phyloP scores from a whole-genome alignment of 768 basidiomycete species.

The Amanita phalloides region DNA sequence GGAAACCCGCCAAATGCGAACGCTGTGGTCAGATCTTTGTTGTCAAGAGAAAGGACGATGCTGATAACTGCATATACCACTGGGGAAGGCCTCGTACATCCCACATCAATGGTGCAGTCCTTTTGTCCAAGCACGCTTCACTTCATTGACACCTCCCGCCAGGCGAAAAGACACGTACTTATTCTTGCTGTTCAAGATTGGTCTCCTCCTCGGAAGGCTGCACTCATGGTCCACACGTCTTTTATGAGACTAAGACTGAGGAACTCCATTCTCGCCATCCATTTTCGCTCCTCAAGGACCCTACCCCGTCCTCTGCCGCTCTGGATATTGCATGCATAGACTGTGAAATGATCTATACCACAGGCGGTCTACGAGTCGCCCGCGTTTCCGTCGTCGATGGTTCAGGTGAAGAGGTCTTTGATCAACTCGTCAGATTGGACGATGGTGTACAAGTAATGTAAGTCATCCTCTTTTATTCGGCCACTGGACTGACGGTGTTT shows the following conservation, averaged over 20 bases:
- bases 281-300: slow-evolving; percentile 41
- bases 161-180: slow-evolving; percentile 64
- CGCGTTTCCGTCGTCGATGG: slow-evolving; percentile 86
- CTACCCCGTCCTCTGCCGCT: slow-evolving; percentile 18
- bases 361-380: slow-evolving; percentile 84
- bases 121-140: neutral
- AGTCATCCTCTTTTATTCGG: slow-evolving; percentile 13
- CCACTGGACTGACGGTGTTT: neutral
- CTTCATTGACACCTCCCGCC: slow-evolving; percentile 8
- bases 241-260: slow-evolving; percentile 62
- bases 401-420: slow-evolving; percentile 62
- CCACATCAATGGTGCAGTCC: slow-evolving; percentile 46
- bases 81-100: slow-evolving; percentile 66
- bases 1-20: slow-evolving; percentile 62
- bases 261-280: slow-evolving; percentile 66
- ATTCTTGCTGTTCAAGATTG: slow-evolving; percentile 69
- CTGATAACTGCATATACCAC: slow-evolving; percentile 66
- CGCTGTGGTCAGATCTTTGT: slow-evolving; percentile 64
- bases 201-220: slow-evolving; percentile 58
- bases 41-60: slow-evolving; percentile 49
- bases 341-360: slow-evolving; percentile 96
- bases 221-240: slow-evolving; percentile 77
- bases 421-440: slow-evolving; percentile 75
- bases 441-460: slow-evolving; percentile 72
- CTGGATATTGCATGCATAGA: slow-evolving; percentile 84